phyloP scores from a whole-genome alignment of 768 basidiomycete genomes.

The Tulasnella sp. region DNA sequence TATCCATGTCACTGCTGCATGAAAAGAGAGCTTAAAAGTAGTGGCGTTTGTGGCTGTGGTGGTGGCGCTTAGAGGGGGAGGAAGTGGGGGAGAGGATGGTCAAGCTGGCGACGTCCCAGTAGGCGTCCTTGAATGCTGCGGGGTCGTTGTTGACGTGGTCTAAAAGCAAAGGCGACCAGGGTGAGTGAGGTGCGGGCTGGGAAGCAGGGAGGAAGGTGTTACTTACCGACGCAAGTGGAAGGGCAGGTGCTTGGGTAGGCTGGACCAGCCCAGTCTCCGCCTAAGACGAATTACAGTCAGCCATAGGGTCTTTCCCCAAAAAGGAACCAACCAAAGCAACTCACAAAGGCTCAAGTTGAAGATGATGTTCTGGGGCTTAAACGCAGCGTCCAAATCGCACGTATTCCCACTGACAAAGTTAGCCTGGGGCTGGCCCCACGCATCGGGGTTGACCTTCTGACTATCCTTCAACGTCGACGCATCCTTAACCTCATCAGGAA shows the following conservation, averaged over 20 bases:
- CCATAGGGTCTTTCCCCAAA: background rate
- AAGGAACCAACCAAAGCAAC: background rate
- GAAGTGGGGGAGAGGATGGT: background rate
- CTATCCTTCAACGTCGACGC: background rate
- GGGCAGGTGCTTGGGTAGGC: slow-evolving; percentile 21
- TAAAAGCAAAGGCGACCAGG: background rate
- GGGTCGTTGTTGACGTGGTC: slow-evolving; percentile 27
- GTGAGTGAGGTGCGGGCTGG: background rate
- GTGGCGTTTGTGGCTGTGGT: background rate
- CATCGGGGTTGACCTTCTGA: slow-evolving; percentile 7
- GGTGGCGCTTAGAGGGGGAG: background rate
- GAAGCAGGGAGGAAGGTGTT: too few species aligned
- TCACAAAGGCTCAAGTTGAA: slow-evolving; percentile 25
- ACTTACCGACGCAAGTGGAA: slow-evolving; percentile 22
- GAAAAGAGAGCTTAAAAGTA: background rate
- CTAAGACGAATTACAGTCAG: background rate
- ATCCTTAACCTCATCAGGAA: slow-evolving; percentile 13
- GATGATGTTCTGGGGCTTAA: slow-evolving; percentile 24
- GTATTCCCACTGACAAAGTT: slow-evolving; percentile 18
- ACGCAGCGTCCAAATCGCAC: slow-evolving; percentile 21
- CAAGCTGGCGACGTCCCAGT: slow-evolving; percentile 25
- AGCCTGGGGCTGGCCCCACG: slow-evolving; percentile 21
- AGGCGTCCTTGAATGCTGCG: slow-evolving; percentile 23
- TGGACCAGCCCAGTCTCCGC: slow-evolving; percentile 24
- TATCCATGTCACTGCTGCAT: background rate